These are phyloP conservation scores for Jasminum sambac DNA, from an alignment of 257 asterid genomes.

Conservation along the genomic window DNA sequence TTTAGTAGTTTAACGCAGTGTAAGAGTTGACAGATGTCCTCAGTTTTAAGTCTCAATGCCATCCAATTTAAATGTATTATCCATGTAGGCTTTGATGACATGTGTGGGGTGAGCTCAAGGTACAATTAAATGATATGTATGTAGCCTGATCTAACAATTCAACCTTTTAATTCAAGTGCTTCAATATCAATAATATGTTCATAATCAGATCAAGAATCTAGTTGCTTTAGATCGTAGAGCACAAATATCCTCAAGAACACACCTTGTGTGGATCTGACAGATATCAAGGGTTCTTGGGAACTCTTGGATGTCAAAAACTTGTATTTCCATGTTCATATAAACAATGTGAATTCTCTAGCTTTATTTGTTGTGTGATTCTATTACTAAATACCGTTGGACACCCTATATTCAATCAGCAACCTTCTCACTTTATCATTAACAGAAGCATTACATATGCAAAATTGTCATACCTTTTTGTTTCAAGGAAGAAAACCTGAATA, in stretches of 20 bases:
- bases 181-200: not conserved
- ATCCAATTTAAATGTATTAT: too few species aligned
- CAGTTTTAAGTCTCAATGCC: too few species aligned
- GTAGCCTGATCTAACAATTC: too few species aligned
- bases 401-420: not conserved
- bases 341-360: not conserved
- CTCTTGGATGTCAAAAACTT: not conserved
- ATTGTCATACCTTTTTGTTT: not conserved
- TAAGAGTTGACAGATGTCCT: too few species aligned
- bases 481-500: not conserved
- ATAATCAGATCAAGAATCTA: not conserved
- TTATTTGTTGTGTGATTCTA: not conserved
- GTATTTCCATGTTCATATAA: not conserved
- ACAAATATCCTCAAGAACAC: not conserved
- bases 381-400: not conserved
- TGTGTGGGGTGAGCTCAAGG: too few species aligned
- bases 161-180: too few species aligned
- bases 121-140: too few species aligned
- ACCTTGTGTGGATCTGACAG: not conserved
- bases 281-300: not conserved
- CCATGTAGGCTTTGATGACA: too few species aligned
- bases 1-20: too few species aligned
- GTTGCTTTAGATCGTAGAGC: not conserved
- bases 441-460: not conserved
- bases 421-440: not conserved